Conservation (phyloP, 2,329 filamentous ascomycete genomes). For the Curvularia lunata region DNA sequence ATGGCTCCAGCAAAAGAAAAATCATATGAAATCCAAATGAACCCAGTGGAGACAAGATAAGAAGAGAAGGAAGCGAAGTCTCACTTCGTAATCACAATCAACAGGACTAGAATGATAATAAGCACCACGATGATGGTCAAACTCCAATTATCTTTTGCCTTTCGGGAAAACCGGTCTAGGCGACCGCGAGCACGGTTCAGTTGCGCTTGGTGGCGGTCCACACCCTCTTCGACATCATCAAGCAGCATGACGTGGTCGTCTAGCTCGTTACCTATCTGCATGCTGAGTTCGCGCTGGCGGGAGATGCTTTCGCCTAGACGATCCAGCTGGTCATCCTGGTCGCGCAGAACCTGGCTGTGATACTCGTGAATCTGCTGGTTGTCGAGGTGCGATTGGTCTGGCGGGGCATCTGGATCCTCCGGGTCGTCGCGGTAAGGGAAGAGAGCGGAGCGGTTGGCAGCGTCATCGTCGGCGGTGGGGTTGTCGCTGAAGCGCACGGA, state of each 20-base stretch:
- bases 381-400: conserved; percentile 65
- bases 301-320: conserved; percentile 83
- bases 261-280: conserved; percentile 95
- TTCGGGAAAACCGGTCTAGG: conserved; percentile 73
- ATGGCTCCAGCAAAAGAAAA: neutral
- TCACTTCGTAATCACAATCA: conserved; percentile 71
- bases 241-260: conserved; percentile 88
- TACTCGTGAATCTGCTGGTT: conserved; percentile 89
- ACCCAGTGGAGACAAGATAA: too few relatives aligned
- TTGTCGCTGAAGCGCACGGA: conserved; percentile 84
- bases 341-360: conserved; percentile 78
- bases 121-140: conserved; percentile 79
- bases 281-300: conserved; percentile 87
- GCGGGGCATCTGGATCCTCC: conserved; percentile 45
- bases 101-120: conserved; percentile 79
- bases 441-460: conserved; percentile 61
- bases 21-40: neutral
- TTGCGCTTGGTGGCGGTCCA: conserved; percentile 79
- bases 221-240: conserved; percentile 83
- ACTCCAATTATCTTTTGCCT: conserved; percentile 85
- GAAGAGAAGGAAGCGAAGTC: neutral
- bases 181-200: conserved; percentile 76
- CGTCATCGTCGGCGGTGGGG: conserved; percentile 37
- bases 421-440: conserved; percentile 78
- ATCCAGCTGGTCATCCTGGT: conserved; percentile 95